A percentile compares a stretch with the other conserved stretches of the same genome.
Evolutionary conservation across 1,284 basidiomycete species (phyloP).

Genomic region (Fomitiporia mediterranea): DNA sequence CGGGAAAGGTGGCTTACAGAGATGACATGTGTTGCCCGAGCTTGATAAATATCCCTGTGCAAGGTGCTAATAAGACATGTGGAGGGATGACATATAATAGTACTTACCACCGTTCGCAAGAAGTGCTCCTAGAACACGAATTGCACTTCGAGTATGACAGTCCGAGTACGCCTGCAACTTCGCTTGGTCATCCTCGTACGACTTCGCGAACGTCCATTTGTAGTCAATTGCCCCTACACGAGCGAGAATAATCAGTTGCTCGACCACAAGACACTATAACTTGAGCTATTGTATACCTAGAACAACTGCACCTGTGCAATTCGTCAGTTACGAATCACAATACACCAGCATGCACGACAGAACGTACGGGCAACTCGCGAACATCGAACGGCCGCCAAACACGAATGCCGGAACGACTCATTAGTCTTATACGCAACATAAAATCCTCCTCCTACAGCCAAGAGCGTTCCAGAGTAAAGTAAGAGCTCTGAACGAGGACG

Average conservation of each 20-base stretch:
- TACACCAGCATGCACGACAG: conserved; percentile 2
- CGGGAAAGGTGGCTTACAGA: conserved; percentile 37
- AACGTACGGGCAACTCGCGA: conserved; percentile 60
- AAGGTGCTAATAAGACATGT: not conserved
- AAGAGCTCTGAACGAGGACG: conserved; percentile 15
- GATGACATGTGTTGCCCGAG: conserved; percentile 87
- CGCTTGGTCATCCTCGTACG: conserved; percentile 53
- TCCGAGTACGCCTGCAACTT: conserved; percentile 58
- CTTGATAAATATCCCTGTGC: conserved; percentile 83
- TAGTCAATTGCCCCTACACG: conserved; percentile 68
- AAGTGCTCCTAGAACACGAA: conserved; percentile 72
- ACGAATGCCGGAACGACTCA: conserved; percentile 59
- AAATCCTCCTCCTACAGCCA: conserved; percentile 31
- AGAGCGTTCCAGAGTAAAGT: conserved; percentile 15
- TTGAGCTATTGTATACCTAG: conserved; percentile 28
- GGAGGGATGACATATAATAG: not conserved
- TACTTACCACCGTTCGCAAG: conserved; percentile 79
- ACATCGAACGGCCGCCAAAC: conserved; percentile 67
- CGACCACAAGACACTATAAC: not conserved
- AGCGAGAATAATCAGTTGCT: not conserved
- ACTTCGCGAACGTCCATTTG: conserved; percentile 67
- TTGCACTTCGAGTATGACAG: conserved; percentile 80
- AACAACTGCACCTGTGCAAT: conserved; percentile 51
- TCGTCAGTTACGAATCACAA: not conserved
- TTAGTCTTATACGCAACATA: conserved; percentile 53